Evolutionary conservation across 805 yeast species (phyloP).

Genomic region (Ogataea saltuana): DNA sequence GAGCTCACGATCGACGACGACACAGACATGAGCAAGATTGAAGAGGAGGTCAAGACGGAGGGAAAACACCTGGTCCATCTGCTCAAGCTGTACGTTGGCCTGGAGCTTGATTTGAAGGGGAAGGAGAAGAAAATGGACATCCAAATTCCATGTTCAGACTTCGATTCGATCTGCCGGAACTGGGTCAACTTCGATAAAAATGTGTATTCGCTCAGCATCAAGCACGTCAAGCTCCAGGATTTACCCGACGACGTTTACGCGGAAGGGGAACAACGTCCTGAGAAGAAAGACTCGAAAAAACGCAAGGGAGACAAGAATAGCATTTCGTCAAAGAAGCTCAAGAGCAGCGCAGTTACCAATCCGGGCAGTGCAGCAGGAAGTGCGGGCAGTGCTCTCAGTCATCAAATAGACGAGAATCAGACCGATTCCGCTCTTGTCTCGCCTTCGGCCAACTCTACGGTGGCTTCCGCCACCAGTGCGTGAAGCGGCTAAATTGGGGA

Average conservation of each 20-base stretch:
- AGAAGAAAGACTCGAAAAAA: slow-evolving; percentile 54
- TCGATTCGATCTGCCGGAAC: slow-evolving; percentile 73
- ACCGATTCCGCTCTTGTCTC: slow-evolving; percentile 7
- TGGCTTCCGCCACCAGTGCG: slow-evolving; percentile 7
- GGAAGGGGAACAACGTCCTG: slow-evolving; percentile 78
- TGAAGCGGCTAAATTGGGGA: too few relatives aligned
- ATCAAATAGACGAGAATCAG: slow-evolving; percentile 1
- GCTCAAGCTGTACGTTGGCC: slow-evolving; percentile 79
- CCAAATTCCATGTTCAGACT: slow-evolving; percentile 88
- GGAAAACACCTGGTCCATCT: slow-evolving; percentile 48
- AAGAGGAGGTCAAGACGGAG: slow-evolving; percentile 25
- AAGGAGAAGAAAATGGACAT: slow-evolving; percentile 72
- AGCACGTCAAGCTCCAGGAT: slow-evolving; percentile 74
- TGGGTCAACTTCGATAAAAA: slow-evolving; percentile 69
- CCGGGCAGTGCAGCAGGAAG: slow-evolving; percentile 2
- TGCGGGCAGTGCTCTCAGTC: slow-evolving; percentile 12
- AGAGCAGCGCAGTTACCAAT: slow-evolving; percentile 20
- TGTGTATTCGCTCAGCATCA: slow-evolving; percentile 60
- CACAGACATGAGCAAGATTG: slow-evolving; percentile 31
- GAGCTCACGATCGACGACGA: slow-evolving; percentile 35
- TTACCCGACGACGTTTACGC: slow-evolving; percentile 82
- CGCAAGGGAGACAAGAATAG: slow-evolving; percentile 43
- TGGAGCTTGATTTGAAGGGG: slow-evolving; percentile 55
- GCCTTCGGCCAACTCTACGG: slow-evolving; percentile 10
- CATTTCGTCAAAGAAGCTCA: slow-evolving; percentile 35